Base-by-base conservation (phyloP, 345 rosid genomes). In the Limnanthes douglasii region DNA sequence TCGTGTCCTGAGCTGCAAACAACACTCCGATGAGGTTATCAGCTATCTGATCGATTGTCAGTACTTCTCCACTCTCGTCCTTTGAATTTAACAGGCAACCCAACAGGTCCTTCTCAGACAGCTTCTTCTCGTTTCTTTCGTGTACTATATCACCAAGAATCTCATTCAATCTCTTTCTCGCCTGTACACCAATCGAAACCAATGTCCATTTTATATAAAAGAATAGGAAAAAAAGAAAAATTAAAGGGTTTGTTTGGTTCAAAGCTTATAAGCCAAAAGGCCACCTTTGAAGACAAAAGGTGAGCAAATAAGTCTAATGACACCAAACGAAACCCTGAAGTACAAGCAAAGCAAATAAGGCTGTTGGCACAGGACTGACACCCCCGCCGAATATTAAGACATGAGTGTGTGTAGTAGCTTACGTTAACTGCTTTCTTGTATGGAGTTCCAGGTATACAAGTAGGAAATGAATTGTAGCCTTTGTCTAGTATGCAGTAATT, bases 381-480 rank as follows among this genome's bases (percentile, higher is more conserved):
- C n/a, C n/a, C n/a, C n/a, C n/a, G n/a, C n/a, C n/a, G n/a, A n/a
- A n/a, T n/a, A n/a, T n/a, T n/a, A n/a, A n/a, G n/a, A n/a, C n/a
- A n/a, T n/a, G n/a, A n/a, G n/a, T n/a, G n/a, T n/a, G n/a, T n/a
- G n/a, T n/a, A n/a, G n/a, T n/a, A n/a, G n/a, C n/a, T n/a, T n/a
- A n/a, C n/a, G n/a, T n/a, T n/a, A n/a, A n/a, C n/a, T n/a, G 98
- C 95, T 63, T 62, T 77, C 55, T 51, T 31, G 56, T 74, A 84
- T 1, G 69, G 54, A 38, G 86, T 72, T 53, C 94, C 98, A 0
- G 98, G 95, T 9, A 90, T 55, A 42, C 53, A 54, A 18, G 77
- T 76, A 8, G 94, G 94, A 48, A 79, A 77, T 1, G 84, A 79
- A 50, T 90, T 90, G 63, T 84, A 90, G 43, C 95, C 98, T 61